These are phyloP conservation scores for Schizothecium vesticola DNA, from an alignment of 495 filamentous ascomycete genomes.

Conservation along the genomic window DNA sequence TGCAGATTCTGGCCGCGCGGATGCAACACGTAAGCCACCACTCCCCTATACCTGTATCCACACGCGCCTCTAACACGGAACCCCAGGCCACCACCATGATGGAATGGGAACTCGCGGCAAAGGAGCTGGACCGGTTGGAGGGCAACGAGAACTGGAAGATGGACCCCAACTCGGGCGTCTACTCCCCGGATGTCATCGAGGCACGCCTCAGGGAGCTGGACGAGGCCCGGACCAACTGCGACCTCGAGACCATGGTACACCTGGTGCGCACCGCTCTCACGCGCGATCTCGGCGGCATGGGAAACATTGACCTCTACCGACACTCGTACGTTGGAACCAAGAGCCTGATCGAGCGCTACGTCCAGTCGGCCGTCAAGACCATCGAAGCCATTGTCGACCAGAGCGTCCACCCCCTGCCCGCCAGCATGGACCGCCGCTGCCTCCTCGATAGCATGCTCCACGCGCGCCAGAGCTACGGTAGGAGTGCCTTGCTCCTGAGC, in stretches of 20 bases:
- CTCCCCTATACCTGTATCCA: not conserved
- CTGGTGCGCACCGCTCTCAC: constrained; percentile 75
- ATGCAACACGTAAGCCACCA: constrained; percentile 50
- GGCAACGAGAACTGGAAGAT: constrained; percentile 78
- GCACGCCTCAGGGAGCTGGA: constrained; percentile 67
- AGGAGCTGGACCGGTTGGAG: constrained; percentile 75
- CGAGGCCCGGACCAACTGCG: constrained; percentile 65
- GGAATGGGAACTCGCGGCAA: constrained; percentile 64
- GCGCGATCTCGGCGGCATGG: constrained; percentile 80
- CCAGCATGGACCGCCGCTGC: constrained; percentile 55
- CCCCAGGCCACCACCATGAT: constrained; percentile 55
- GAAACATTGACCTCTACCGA: constrained; percentile 72
- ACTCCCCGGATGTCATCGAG: constrained; percentile 62
- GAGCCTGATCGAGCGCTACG: constrained; percentile 77
- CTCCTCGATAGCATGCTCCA: constrained; percentile 59
- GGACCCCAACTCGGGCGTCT: constrained; percentile 52
- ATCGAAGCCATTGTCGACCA: constrained; percentile 64
- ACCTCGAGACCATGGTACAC: constrained; percentile 68
- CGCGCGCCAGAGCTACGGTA: constrained; percentile 79
- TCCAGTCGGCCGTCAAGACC: constrained; percentile 67
- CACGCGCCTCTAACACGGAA: not conserved
- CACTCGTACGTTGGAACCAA: constrained; percentile 87
- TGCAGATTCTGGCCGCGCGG: constrained; percentile 56
- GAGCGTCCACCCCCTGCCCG: constrained; percentile 44
- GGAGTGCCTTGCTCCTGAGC: constrained; percentile 80